Evolutionary conservation across 768 basidiomycete species (phyloP).

Genomic region (Hypholoma fasciculare): DNA sequence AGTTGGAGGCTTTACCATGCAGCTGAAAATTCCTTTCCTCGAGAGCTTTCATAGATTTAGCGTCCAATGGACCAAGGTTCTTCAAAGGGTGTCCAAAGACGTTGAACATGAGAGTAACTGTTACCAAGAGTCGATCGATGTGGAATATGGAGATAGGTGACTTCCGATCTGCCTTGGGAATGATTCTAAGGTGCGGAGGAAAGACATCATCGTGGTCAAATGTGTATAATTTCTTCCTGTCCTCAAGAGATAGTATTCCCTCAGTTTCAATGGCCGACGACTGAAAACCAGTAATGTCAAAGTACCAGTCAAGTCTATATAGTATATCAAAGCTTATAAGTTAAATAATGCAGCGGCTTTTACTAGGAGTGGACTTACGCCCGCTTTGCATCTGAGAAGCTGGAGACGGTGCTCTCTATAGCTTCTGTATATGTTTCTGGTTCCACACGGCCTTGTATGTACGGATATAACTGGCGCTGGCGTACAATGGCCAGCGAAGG

Average conservation of each 20-base stretch:
- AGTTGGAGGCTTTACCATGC: slow-evolving; percentile 5
- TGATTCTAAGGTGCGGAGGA: slow-evolving; percentile 18
- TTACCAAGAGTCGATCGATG: slow-evolving; percentile 11
- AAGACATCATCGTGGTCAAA: slow-evolving; percentile 16
- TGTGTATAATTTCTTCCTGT: slow-evolving; percentile 10
- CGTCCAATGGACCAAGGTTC: slow-evolving; percentile 2
- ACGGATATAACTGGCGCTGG: neutral
- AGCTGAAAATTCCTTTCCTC: slow-evolving; percentile 13
- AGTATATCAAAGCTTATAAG: no score
- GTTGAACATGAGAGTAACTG: slow-evolving; percentile 6
- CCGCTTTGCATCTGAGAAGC: neutral
- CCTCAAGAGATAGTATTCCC: neutral
- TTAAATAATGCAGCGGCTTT: neutral
- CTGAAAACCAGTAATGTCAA: slow-evolving; percentile 10
- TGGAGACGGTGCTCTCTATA: neutral
- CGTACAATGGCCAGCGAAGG: neutral
- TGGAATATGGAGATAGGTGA: slow-evolving; percentile 16
- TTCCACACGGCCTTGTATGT: neutral
- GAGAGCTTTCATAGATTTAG: slow-evolving; percentile 13
- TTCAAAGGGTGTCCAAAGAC: neutral
- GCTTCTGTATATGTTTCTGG: neutral
- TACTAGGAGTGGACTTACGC: neutral
- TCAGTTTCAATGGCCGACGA: slow-evolving; percentile 1
- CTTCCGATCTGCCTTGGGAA: slow-evolving; percentile 12
- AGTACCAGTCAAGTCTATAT: slow-evolving; percentile 8